Evolutionary conservation across 1,284 basidiomycete species (phyloP).

Genomic region (Grifola frondosa): DNA sequence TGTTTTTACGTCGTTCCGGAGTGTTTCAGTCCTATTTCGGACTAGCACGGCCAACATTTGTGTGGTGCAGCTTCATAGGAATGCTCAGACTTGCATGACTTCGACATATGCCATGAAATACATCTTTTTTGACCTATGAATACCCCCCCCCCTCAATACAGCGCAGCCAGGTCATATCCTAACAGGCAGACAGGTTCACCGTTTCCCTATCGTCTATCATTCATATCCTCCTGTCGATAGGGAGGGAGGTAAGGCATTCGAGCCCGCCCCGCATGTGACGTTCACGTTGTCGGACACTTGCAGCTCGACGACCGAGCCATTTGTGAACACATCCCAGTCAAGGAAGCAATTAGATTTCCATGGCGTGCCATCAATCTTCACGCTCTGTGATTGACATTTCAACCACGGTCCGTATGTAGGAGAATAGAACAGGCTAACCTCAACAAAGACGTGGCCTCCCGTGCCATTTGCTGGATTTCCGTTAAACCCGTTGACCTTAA

Average conservation of each 20-base stretch:
- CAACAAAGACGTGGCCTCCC: constrained; percentile 54
- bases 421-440: constrained; percentile 38
- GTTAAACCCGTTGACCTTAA: constrained; percentile 48
- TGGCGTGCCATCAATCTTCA: constrained; percentile 51
- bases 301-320: constrained; percentile 47
- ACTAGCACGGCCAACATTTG: no score
- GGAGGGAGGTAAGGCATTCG: constrained; percentile 53
- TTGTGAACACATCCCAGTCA: constrained; percentile 59
- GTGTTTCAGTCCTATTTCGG: no score
- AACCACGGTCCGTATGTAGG: not conserved
- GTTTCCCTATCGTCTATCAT: no score
- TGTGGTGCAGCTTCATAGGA: no score
- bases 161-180: no score
- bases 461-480: constrained; percentile 52
- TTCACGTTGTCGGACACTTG: constrained; percentile 53
- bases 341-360: constrained; percentile 63
- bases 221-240: constrained; percentile 56
- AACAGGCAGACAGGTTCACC: no score
- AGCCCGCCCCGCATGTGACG: constrained; percentile 47
- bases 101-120: no score
- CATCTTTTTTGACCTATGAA: no score
- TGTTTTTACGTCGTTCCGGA: no score
- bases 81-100: no score
- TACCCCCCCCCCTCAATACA: no score
- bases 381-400: constrained; percentile 37